Conservation (phyloP, 1,284 basidiomycete genomes). For the Malassezia vespertilionis region DNA sequence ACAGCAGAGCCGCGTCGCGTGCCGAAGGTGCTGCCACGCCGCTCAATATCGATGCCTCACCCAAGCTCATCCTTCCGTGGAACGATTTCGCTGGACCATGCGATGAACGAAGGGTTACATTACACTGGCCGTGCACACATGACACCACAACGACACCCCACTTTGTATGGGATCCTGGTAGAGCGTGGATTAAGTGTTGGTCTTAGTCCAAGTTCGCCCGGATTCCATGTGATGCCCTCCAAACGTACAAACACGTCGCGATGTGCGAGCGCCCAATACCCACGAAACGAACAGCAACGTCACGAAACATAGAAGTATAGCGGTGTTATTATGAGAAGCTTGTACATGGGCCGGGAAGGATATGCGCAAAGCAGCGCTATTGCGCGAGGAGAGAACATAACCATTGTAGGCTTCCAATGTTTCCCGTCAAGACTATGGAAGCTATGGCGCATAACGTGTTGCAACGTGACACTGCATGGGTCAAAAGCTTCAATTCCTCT, state of each 20-base stretch:
- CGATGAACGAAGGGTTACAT: slow-evolving; percentile 12
- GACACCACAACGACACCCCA: slow-evolving; percentile 4
- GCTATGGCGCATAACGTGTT: too few species aligned
- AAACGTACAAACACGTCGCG: background rate
- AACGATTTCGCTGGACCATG: slow-evolving; percentile 27
- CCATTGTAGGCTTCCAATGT: too few species aligned
- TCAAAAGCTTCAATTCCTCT: slow-evolving; percentile 4
- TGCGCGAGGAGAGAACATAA: too few species aligned
- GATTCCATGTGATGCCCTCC: slow-evolving; percentile 34
- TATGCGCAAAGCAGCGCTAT: too few species aligned
- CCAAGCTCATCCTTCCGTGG: background rate
- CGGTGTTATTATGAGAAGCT: too few species aligned
- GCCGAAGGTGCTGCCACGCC: background rate
- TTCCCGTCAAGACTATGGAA: too few species aligned
- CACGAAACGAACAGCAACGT: too few species aligned
- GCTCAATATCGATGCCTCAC: background rate
- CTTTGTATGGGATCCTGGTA: slow-evolving; percentile 21
- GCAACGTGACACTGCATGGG: too few species aligned
- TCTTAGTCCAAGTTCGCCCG: slow-evolving; percentile 39
- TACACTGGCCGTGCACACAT: slow-evolving; percentile 12
- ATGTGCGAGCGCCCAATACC: too few species aligned
- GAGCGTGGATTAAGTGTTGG: slow-evolving; percentile 41
- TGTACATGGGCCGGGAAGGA: too few species aligned
- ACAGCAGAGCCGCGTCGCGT: background rate
- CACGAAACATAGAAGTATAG: too few species aligned